Evolutionary conservation across 305 asterid species (phyloP), one percentile per base, ranked within the genome.

Genomic region (Fraxinus angustifolia): DNA sequence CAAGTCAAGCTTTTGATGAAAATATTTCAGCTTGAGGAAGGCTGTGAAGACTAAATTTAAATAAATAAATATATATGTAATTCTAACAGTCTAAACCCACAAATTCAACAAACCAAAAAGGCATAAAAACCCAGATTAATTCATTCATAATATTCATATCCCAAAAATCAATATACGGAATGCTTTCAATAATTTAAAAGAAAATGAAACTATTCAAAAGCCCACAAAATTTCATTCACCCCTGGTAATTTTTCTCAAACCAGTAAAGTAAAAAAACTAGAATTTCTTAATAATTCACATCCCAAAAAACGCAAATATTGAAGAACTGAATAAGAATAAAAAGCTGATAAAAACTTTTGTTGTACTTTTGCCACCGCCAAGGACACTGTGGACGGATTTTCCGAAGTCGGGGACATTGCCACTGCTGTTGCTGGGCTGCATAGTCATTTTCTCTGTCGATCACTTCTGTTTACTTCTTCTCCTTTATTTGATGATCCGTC

Each of bases 331-430:
- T 12, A 30, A 1, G 28, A 11, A 62, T 30, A 10, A 2, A 3
- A 56, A 83, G 21, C 90, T 19, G 70, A 60, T 21, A 21, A 56
- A 28, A 60, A 60, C 3, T 68, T 26, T 30, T 11, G 7, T 28
- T 30, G 17, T 87, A 94, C 98, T 85, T 88, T 91, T 90, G 45
- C 97, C 98, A 78, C 96, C 97, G 33, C 99, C 99, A 67, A 95
- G 86, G 62, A 93, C 85, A 42, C 77, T 84, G 83, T 93, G 98
- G 81, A 95, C 86, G 38, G 65, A 17, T 53, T 53, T 53, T 53
- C 65, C 26, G 65, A 53, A 53, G 8, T 11, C 14, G 38, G 38
- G 19, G 2, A 34, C 38, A 10, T 68, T 28, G 74, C 74, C 38
- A 4, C 6, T 67, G n/a, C 38, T 28, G 12, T 67, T 28, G 73